These are phyloP conservation scores for Trichoderma gamsii DNA, from an alignment of 495 filamentous ascomycete genomes.

Conservation along the genomic window DNA sequence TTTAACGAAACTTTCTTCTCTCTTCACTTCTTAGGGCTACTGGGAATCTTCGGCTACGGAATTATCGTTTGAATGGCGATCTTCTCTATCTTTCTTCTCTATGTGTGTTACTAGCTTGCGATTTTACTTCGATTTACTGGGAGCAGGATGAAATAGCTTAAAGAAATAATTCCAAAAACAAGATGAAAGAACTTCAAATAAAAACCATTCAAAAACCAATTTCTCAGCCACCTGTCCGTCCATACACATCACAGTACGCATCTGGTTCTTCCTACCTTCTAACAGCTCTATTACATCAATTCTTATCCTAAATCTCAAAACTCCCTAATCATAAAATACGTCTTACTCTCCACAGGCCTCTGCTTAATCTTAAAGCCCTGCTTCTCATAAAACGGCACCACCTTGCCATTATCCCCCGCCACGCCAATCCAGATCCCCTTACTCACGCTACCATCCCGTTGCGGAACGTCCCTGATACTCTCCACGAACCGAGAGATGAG, in stretches of 20 bases:
- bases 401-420: conserved; percentile 36
- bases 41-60: not conserved
- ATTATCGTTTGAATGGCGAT: not conserved
- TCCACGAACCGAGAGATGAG: conserved; percentile 34
- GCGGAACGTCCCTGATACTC: conserved; percentile 14
- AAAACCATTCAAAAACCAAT: not conserved
- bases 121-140: not conserved
- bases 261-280: not conserved
- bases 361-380: conserved; percentile 33
- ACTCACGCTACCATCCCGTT: conserved; percentile 23
- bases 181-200: not conserved
- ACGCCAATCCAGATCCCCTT: conserved; percentile 35
- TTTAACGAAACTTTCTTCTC: not conserved
- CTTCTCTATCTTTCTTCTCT: not conserved
- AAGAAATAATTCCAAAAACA: not conserved
- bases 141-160: not conserved
- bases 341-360: conserved; percentile 27
- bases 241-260: not conserved
- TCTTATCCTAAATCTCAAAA: conserved; percentile 7
- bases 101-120: not conserved
- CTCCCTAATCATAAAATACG: conserved; percentile 38
- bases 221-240: too few species aligned
- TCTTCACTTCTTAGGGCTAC: not conserved
- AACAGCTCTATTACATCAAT: not conserved
- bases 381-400: conserved; percentile 38